Evolutionary conservation across 208 protist species (phyloP).

Genomic region (Crithidia brevicula): DNA sequence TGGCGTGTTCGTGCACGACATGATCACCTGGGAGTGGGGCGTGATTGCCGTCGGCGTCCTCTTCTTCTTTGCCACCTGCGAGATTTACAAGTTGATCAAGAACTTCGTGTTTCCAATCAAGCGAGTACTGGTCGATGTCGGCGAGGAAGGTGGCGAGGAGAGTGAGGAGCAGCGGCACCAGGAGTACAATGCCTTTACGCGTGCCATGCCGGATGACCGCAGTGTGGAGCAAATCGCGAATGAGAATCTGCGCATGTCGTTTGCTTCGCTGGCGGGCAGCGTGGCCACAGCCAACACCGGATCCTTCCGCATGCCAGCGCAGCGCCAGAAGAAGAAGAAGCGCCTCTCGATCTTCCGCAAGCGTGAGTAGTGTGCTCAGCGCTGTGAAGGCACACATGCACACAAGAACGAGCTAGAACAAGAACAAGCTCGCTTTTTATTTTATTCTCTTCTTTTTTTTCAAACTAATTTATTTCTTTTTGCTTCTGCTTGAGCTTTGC

Average conservation of each 20-base stretch:
- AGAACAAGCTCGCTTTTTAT: too few species aligned
- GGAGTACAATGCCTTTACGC: conserved; percentile 77
- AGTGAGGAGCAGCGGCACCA: conserved; percentile 50
- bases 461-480: too few species aligned
- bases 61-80: conserved; percentile 59
- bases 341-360: conserved; percentile 26
- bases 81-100: conserved; percentile 89
- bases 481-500: too few species aligned
- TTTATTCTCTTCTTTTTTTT: background rate
- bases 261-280: conserved; percentile 66
- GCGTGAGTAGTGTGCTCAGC: too few species aligned
- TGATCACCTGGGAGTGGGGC: conserved; percentile 89
- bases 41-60: conserved; percentile 59
- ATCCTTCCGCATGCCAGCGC: conserved; percentile 53
- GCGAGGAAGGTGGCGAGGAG: conserved; percentile 40
- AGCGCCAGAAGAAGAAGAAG: conserved; percentile 52
- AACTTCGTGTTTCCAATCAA: conserved; percentile 80
- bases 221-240: conserved; percentile 70
- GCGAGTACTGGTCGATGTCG: conserved; percentile 28
- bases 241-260: conserved; percentile 89
- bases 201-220: conserved; percentile 48
- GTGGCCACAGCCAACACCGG: conserved; percentile 57
- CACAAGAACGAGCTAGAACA: too few species aligned
- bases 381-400: too few species aligned
- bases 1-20: conserved; percentile 77